A percentile compares a stretch with the other conserved stretches of the same genome.
These are phyloP conservation scores for Tetrapisispora pingtungensis DNA, from an alignment of 805 yeast genomes.

Conservation along the genomic window DNA sequence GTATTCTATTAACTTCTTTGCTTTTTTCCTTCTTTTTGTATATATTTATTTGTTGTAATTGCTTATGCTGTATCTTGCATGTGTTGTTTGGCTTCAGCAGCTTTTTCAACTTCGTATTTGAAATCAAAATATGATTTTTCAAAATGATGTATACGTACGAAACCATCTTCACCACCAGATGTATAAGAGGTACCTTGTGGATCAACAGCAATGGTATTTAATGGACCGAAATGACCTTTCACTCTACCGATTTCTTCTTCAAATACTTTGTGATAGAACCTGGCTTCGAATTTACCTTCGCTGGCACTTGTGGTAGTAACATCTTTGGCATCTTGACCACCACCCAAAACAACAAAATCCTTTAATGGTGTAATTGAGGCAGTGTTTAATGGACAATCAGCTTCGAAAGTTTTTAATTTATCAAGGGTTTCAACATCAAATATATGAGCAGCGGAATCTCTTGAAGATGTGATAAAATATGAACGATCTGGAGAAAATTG, in stretches of 20 bases:
- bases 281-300: slow-evolving; percentile 94
- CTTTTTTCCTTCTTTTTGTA: too few relatives aligned
- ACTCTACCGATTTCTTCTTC: slow-evolving; percentile 95
- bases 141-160: slow-evolving; percentile 84
- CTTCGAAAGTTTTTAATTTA: slow-evolving; percentile 60
- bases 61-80: not conserved
- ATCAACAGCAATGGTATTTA: slow-evolving; percentile 85
- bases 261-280: slow-evolving; percentile 90
- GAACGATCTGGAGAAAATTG: slow-evolving; percentile 83
- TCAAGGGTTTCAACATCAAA: slow-evolving; percentile 69
- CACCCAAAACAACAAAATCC: slow-evolving; percentile 88
- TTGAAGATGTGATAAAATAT: slow-evolving; percentile 85
- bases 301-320: slow-evolving; percentile 93
- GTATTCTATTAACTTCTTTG: too few relatives aligned
- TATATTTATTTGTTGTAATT: too few relatives aligned
- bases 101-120: slow-evolving; percentile 82
- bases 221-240: slow-evolving; percentile 98
- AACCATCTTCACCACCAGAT: slow-evolving; percentile 99
- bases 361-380: slow-evolving; percentile 91
- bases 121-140: slow-evolving; percentile 90
- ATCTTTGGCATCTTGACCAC: slow-evolving; percentile 98
- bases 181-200: slow-evolving; percentile 90
- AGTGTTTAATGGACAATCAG: slow-evolving; percentile 91
- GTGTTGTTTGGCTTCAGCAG: slow-evolving; percentile 38
- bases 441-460: slow-evolving; percentile 77